Percentiles rank a stretch among this genome's conserved stretches.
Evolutionary conservation across 2,329 filamentous ascomycete genomes (phyloP).

Genomic region (Microsporum audouinii): DNA sequence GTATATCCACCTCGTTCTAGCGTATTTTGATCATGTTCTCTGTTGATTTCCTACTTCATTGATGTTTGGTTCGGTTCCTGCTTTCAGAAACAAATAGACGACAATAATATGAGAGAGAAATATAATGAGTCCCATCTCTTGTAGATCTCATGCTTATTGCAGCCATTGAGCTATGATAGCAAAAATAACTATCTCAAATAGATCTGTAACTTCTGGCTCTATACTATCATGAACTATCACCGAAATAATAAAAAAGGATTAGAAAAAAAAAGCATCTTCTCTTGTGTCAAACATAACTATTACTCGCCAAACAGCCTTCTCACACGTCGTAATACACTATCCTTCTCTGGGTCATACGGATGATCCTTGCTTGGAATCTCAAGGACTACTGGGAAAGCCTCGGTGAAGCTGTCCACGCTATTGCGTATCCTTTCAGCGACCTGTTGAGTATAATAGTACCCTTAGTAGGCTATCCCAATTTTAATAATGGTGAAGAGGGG

Average conservation of each 20-base stretch:
- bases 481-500: too few species aligned
- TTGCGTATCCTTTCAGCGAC: slow-evolving; percentile 88
- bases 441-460: slow-evolving; percentile 38
- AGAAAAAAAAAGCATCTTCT: not conserved
- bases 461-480: not conserved
- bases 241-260: not conserved
- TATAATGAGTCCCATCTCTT: not conserved
- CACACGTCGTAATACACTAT: slow-evolving; percentile 88
- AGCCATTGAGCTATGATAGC: not conserved
- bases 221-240: not conserved
- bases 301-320: slow-evolving; percentile 55
- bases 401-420: slow-evolving; percentile 79
- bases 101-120: not conserved
- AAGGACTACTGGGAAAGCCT: slow-evolving; percentile 88
- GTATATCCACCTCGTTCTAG: not conserved
- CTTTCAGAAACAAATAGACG: not conserved
- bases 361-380: slow-evolving; percentile 99
- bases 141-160: not conserved
- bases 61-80: not conserved
- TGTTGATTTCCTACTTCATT: not conserved
- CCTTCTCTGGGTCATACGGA: slow-evolving; percentile 97
- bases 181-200: not conserved
- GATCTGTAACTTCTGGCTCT: not conserved
- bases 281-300: not conserved
- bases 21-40: not conserved